Evolutionary conservation across 179 eudicot genomes (phyloP).

Genomic region (Silene coronaria): DNA sequence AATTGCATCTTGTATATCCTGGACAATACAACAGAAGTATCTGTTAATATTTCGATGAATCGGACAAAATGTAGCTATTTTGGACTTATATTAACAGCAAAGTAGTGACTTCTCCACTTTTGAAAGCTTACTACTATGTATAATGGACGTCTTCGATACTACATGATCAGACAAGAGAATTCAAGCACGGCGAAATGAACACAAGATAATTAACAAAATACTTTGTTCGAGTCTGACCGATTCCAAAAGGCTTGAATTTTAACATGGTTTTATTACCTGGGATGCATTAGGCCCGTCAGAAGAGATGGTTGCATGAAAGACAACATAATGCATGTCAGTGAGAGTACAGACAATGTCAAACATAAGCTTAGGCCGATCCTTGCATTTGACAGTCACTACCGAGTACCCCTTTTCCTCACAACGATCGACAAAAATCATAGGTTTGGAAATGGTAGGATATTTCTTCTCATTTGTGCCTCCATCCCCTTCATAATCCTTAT

Average conservation of each 20-base stretch:
- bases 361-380: conserved; percentile 67
- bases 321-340: conserved; percentile 72
- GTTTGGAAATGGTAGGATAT: conserved; percentile 27
- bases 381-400: conserved; percentile 47
- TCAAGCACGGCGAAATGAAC: neutral
- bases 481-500: conserved; percentile 48
- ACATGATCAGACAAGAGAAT: neutral
- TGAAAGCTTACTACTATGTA: neutral
- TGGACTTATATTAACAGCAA: neutral
- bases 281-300: conserved; percentile 54
- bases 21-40: conserved; percentile 30
- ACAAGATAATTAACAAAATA: neutral
- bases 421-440: conserved; percentile 42
- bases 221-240: neutral
- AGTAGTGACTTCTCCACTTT: neutral
- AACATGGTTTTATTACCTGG: conserved; percentile 41
- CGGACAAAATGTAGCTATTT: neutral
- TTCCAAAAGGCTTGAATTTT: neutral
- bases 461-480: conserved; percentile 28
- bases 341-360: conserved; percentile 76
- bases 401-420: conserved; percentile 66
- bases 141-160: neutral
- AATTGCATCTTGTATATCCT: conserved; percentile 29
- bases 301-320: conserved; percentile 62
- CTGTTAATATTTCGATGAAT: conserved; percentile 21